Conservation (phyloP, 768 basidiomycete genomes). For the Lentinula aciculospora region DNA sequence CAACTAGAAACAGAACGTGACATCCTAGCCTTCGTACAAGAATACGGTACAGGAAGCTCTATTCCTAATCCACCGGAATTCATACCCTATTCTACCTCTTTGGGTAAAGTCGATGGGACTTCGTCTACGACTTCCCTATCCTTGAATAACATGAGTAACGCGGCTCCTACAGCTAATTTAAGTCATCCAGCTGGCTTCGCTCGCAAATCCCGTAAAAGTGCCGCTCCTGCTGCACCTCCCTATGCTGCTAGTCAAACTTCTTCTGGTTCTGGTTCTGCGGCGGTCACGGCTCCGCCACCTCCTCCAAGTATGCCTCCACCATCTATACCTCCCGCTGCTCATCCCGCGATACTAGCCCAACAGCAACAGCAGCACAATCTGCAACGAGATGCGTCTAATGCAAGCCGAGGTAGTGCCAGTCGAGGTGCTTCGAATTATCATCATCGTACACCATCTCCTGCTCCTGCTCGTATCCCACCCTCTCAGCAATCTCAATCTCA, state of each 20-base stretch:
- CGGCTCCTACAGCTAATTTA: background rate
- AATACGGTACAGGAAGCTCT: constrained; percentile 81
- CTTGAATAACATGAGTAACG: too few species aligned
- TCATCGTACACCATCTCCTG: background rate
- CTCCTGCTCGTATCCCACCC: background rate
- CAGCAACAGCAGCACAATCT: too few species aligned
- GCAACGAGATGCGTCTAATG: too few species aligned
- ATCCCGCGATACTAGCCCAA: too few species aligned
- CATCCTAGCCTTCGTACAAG: constrained; percentile 82
- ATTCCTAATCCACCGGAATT: constrained; percentile 80
- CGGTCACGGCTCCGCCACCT: background rate
- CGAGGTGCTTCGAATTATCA: too few species aligned
- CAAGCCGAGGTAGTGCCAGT: too few species aligned
- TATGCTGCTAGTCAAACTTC: constrained; percentile 12
- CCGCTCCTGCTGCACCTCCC: background rate
- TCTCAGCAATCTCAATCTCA: background rate
- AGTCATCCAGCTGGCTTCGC: background rate
- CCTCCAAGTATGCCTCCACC: too few species aligned
- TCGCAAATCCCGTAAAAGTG: background rate
- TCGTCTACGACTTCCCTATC: constrained; percentile 51
- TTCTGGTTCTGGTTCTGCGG: background rate
- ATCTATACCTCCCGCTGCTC: too few species aligned
- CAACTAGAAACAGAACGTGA: constrained; percentile 85
- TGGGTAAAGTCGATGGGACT: too few species aligned
- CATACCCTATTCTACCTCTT: background rate